Base-by-base conservation (phyloP, 345 rosid genomes). In the Psidium friedrichsthalianum region DNA sequence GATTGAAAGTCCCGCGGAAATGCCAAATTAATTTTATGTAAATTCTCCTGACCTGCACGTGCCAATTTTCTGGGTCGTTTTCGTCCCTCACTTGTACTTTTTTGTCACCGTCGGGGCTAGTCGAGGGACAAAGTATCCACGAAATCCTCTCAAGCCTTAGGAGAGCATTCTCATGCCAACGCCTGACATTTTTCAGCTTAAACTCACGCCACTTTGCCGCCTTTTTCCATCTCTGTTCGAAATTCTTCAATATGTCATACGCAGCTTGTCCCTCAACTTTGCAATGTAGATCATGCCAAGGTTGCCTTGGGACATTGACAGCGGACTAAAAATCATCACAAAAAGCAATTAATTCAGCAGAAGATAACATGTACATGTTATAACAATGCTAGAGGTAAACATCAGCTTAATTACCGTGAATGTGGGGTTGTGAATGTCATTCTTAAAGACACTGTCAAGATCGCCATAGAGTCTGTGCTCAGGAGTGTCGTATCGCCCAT, bases 211-310 rank as follows among this genome's bases (percentile, higher is more conserved):
- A 92, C 86, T 93, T 91, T 52, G 92, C 85, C 74, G 89, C 90
- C 83, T 92, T 93, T 81, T 82, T 90, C 95, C 95, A 94, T 88
- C 96, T 89, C 89, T 94, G 96, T 59, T 92, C 95, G 82, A 94
- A 94, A 83, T 93, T 94, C 83, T 85, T 91, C 85, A 92, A 83
- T 88, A 93, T 85, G 85, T 94, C 96, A 82, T 93, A 90, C 57
- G 97, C 96, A 84, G 96, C 98, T 74, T 95, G 94, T 49, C 98
- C 96, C 84, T 93, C 98, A 36, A 94, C 87, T 87, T 91, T 94
- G 88, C 95, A 94, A 82, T 94, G 98, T 61, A 93, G 61, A 86
- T 94, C 98, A 85, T 94, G 98, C 98, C 98, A 94, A 2, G 98
- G 96, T 88, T 94, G 94, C 85, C 98, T 92, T n/a, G 98, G 98